Evolutionary conservation across 805 yeast genomes (phyloP).

Genomic region (Candida boidinii): DNA sequence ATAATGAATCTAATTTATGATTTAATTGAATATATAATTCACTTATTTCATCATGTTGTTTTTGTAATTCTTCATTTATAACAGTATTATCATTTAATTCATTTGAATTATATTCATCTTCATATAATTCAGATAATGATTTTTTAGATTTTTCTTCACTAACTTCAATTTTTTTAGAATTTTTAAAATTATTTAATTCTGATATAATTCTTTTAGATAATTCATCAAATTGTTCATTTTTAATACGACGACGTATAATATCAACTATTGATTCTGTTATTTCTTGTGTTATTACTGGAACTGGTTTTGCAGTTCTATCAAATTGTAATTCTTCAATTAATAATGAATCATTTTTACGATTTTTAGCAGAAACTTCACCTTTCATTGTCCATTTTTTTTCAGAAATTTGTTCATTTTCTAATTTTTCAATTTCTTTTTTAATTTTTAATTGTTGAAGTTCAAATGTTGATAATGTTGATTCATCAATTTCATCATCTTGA

Average conservation of each 20-base stretch:
- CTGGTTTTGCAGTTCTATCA: slow-evolving; percentile 91
- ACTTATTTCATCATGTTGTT: slow-evolving; percentile 71
- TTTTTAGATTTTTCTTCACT: slow-evolving; percentile 79
- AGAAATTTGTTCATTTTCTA: slow-evolving; percentile 83
- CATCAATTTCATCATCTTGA: slow-evolving; percentile 16
- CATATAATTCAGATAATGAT: slow-evolving; percentile 87
- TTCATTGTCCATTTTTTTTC: slow-evolving; percentile 91
- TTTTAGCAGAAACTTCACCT: slow-evolving; percentile 81
- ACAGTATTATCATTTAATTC: slow-evolving; percentile 26
- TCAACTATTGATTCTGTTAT: slow-evolving; percentile 84
- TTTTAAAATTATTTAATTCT: slow-evolving; percentile 54
- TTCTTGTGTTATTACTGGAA: slow-evolving; percentile 88
- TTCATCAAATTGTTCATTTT: slow-evolving; percentile 73
- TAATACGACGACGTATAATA: slow-evolving; percentile 74
- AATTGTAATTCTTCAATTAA: slow-evolving; percentile 78
- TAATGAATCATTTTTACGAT: slow-evolving; percentile 79
- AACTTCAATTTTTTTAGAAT: slow-evolving; percentile 51
- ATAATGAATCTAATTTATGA: slow-evolving; percentile 75
- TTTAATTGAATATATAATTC: slow-evolving; percentile 53
- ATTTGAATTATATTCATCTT: slow-evolving; percentile 63
- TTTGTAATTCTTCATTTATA: slow-evolving; percentile 52
- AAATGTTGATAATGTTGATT: slow-evolving; percentile 53
- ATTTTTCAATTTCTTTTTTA: slow-evolving; percentile 64
- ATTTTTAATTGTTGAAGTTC: slow-evolving; percentile 77
- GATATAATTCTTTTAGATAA: slow-evolving; percentile 64